Percentiles rank a stretch among this genome's conserved stretches.
phyloP scores from a whole-genome alignment of 805 yeast genomes.

The Vanderwaltozyma tropicalis region DNA sequence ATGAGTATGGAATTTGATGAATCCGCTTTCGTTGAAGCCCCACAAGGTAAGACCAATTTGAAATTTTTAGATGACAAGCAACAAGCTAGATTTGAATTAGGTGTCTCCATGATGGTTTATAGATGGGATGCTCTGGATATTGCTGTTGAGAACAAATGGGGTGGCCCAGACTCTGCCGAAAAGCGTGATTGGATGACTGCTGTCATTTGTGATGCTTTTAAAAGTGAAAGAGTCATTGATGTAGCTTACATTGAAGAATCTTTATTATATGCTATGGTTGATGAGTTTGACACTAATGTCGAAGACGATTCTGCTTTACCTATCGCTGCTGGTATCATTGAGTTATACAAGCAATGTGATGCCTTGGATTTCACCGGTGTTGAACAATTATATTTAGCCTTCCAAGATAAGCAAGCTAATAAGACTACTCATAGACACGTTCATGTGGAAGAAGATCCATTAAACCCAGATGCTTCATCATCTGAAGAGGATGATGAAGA shows the following conservation, averaged over 20 bases:
- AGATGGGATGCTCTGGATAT: slow-evolving; percentile 80
- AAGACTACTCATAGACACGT: slow-evolving; percentile 28
- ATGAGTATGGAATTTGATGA: slow-evolving; percentile 21
- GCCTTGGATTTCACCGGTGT: slow-evolving; percentile 43
- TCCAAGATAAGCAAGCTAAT: slow-evolving; percentile 43
- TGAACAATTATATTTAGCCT: slow-evolving; percentile 49
- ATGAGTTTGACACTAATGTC: slow-evolving; percentile 81
- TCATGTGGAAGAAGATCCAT: slow-evolving; percentile 47
- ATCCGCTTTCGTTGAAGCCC: slow-evolving; percentile 46
- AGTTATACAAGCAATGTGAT: slow-evolving; percentile 55
- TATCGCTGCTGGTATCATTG: slow-evolving; percentile 57
- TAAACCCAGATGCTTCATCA: slow-evolving; percentile 49
- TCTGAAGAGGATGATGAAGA: slow-evolving; percentile 38
- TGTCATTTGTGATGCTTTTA: slow-evolving; percentile 68
- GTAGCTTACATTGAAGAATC: slow-evolving; percentile 75
- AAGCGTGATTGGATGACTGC: slow-evolving; percentile 94
- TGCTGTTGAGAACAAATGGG: slow-evolving; percentile 92
- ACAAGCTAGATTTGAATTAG: slow-evolving; percentile 83
- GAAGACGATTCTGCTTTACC: slow-evolving; percentile 83
- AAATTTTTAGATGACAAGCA: slow-evolving; percentile 47
- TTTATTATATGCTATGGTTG: slow-evolving; percentile 79
- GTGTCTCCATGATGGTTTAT: slow-evolving; percentile 84
- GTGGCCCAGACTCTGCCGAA: slow-evolving; percentile 83
- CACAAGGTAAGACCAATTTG: slow-evolving; percentile 31
- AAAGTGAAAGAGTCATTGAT: slow-evolving; percentile 54